A percentile compares a stretch with the other conserved stretches of the same genome.
Evolutionary conservation across 2,329 filamentous ascomycete species (phyloP).

Genomic region (Aspergillus viridinutans): DNA sequence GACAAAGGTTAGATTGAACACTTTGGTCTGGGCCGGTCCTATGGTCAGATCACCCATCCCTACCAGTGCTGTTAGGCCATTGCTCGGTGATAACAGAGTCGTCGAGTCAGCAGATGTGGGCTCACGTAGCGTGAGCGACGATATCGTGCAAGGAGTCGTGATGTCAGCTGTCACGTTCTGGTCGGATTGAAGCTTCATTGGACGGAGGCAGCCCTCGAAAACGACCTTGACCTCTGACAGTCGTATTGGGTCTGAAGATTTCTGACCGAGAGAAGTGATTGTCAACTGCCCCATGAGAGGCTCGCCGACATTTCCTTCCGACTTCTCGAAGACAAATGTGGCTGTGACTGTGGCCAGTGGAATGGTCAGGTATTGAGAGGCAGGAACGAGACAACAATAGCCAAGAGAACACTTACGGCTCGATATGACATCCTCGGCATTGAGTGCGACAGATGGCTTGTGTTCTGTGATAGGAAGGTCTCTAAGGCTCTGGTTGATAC

Average conservation of each 20-base stretch:
- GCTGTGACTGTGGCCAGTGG: constrained; percentile 41
- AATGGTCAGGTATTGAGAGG: constrained; percentile 11
- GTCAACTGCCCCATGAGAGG: constrained; percentile 53
- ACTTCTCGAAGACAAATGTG: constrained; percentile 50
- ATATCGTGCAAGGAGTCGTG: constrained; percentile 23
- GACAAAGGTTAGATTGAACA: constrained; percentile 67
- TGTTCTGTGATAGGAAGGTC: constrained; percentile 32
- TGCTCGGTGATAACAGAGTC: constrained; percentile 29
- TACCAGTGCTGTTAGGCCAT: constrained; percentile 41
- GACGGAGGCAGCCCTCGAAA: constrained; percentile 50
- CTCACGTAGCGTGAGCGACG: constrained; percentile 33
- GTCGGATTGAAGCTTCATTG: constrained; percentile 38
- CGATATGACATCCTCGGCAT: constrained; percentile 46
- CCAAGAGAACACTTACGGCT: constrained; percentile 36
- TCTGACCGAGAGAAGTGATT: constrained; percentile 47
- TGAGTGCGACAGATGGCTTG: constrained; percentile 46
- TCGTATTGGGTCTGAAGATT: constrained; percentile 43
- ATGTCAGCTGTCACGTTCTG: constrained; percentile 21
- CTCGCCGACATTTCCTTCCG: constrained; percentile 58
- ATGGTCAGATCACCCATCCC: constrained; percentile 64
- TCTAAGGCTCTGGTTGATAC: constrained; percentile 47
- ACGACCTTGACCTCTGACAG: constrained; percentile 48
- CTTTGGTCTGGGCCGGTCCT: constrained; percentile 60
- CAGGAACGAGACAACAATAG: not conserved
- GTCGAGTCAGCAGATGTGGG: constrained; percentile 23